Percentiles rank a stretch among this genome's conserved stretches.
Evolutionary conservation across 2,329 filamentous ascomycete genomes (phyloP).

Genomic region (Rhytidhysteron rufulum): DNA sequence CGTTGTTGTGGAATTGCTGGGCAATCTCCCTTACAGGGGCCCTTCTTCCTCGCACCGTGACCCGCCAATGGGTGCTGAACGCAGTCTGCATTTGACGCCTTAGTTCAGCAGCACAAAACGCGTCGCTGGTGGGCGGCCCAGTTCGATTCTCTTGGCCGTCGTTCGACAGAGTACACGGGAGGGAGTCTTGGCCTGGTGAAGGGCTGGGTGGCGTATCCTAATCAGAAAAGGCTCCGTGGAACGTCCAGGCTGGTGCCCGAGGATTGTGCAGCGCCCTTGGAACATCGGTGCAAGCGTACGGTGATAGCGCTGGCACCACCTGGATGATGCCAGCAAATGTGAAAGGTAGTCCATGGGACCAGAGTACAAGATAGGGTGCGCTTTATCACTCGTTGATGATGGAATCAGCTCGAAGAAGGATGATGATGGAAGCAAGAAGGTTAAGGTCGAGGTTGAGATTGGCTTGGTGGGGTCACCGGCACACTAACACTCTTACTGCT

Average conservation of each 20-base stretch:
- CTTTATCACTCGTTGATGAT: too few species aligned
- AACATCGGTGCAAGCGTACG: too few species aligned
- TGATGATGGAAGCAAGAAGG: too few species aligned
- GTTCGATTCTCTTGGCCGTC: neutral
- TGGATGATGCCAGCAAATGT: too few species aligned
- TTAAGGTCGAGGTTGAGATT: too few species aligned
- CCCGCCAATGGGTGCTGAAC: neutral
- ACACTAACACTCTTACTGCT: too few species aligned
- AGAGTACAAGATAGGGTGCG: too few species aligned
- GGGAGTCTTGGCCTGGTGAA: neutral
- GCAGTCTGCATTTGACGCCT: neutral
- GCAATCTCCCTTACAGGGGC: conserved; percentile 22
- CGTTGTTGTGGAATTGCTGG: conserved; percentile 27
- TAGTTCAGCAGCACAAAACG: conserved; percentile 10
- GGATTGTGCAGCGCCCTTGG: neutral
- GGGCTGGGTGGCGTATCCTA: neutral
- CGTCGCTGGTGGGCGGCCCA: neutral
- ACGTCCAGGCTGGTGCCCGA: neutral
- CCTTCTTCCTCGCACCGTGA: neutral
- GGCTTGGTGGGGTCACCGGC: too few species aligned
- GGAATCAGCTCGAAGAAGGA: too few species aligned
- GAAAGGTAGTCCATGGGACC: too few species aligned
- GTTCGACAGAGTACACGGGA: neutral
- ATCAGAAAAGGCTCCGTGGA: neutral
- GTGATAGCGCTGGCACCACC: too few species aligned